Percentiles rank a stretch among this genome's conserved stretches.
Conservation (phyloP, 164 flowering plant genomes). For the Liquidambar formosana region DNA sequence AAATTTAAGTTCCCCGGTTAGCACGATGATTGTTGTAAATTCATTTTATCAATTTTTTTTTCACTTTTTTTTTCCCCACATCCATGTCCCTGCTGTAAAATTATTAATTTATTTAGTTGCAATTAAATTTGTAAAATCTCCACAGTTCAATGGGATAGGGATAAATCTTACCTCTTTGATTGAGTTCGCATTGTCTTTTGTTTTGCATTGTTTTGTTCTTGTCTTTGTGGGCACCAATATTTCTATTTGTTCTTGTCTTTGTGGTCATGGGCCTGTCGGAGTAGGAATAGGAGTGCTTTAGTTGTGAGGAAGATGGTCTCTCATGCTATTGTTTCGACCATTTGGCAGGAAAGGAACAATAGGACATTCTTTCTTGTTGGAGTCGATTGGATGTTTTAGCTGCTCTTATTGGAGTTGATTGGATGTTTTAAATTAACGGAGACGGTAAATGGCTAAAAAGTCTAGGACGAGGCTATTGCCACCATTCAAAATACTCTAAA, state of each 20-base stretch:
- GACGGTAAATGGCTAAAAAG: too few relatives aligned
- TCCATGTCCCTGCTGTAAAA: too few relatives aligned
- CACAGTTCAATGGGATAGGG: conserved; percentile 12
- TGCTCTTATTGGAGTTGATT: too few relatives aligned
- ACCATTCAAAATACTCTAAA: too few relatives aligned
- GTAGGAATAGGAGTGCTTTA: too few relatives aligned
- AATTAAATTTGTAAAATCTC: conserved; percentile 13
- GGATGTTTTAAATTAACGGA: too few relatives aligned
- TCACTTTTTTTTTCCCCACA: neutral
- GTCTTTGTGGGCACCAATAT: conserved; percentile 9
- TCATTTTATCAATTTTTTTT: conserved; percentile 3
- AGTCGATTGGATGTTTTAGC: too few relatives aligned
- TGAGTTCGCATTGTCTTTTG: conserved; percentile 10
- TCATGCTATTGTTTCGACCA: too few relatives aligned
- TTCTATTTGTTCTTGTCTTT: neutral
- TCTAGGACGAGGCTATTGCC: too few relatives aligned
- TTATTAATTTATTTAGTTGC: conserved; percentile 17
- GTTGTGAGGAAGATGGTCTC: too few relatives aligned
- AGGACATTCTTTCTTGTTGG: too few relatives aligned
- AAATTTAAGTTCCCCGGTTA: neutral
- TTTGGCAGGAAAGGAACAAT: too few relatives aligned
- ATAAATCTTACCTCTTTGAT: neutral
- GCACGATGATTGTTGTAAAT: conserved; percentile 18
- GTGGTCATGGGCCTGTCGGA: conserved; percentile 18
- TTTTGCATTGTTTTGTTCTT: neutral